Evolutionary conservation across 1,284 basidiomycete species (phyloP).

Genomic region (Polyporus tsugae): DNA sequence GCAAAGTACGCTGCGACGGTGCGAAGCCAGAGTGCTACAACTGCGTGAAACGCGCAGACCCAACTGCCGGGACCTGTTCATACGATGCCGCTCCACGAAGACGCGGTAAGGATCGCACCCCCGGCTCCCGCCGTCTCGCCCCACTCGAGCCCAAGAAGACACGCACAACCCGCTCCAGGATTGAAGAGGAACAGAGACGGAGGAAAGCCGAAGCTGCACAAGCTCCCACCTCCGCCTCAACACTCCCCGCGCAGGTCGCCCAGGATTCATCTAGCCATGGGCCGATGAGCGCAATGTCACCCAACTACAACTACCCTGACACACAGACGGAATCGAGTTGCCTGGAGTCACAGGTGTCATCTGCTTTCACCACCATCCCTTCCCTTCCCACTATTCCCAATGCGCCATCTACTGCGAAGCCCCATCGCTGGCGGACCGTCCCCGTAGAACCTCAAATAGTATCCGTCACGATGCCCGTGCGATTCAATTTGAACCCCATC

Average conservation of each 20-base stretch:
- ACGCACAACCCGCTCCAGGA: conserved; percentile 26
- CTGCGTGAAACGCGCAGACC: conserved; percentile 56
- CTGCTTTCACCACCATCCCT: neutral
- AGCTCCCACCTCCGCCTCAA: neutral
- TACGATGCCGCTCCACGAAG: conserved; percentile 79
- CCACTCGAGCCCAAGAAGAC: conserved; percentile 27
- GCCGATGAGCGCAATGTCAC: neutral
- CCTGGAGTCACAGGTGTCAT: neutral
- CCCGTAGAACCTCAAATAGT: neutral
- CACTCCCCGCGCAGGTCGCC: neutral
- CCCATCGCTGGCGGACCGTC: neutral
- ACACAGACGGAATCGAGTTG: neutral
- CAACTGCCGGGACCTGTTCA: conserved; percentile 36
- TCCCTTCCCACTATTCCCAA: neutral
- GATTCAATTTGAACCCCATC: neutral
- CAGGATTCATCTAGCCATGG: conserved; percentile 2
- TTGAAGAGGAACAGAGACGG: conserved; percentile 26
- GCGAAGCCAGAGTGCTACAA: conserved; percentile 77
- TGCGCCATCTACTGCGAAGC: neutral
- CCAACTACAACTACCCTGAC: neutral
- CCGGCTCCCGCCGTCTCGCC: conserved; percentile 71
- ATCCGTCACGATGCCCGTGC: neutral
- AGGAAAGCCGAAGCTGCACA: conserved; percentile 16
- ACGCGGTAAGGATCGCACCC: conserved; percentile 73
- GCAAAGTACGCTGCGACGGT: conserved; percentile 83